Percentiles rank a stretch among this genome's conserved stretches.
phyloP scores from a whole-genome alignment of 176 grass and related monocot genomes.

The Themeda triandra region DNA sequence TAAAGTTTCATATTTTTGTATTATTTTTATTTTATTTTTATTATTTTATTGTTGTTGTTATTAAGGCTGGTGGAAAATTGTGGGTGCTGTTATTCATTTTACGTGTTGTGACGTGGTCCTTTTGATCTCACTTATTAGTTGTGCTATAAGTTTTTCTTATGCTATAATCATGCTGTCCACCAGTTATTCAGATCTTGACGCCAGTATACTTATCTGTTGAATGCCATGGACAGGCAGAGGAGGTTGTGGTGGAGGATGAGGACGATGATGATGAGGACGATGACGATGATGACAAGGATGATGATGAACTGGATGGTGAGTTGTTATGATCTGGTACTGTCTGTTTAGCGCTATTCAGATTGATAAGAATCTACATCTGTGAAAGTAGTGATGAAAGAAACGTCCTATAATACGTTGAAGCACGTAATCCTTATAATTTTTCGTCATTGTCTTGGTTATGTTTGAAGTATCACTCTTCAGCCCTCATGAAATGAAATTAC shows the following conservation, averaged over 20 bases:
- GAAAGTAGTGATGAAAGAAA: not conserved
- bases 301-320: constrained; percentile 51
- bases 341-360: not conserved
- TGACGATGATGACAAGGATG: constrained; percentile 59
- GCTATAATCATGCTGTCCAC: no score
- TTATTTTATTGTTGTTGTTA: not conserved
- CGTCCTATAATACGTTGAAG: not conserved
- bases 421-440: not conserved
- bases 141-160: no score
- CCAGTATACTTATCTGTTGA: not conserved
- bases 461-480: not conserved
- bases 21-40: not conserved
- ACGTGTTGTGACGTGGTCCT: not conserved
- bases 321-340: not conserved
- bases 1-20: not conserved
- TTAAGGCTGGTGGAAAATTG: not conserved
- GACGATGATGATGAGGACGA: constrained; percentile 55
- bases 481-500: not conserved
- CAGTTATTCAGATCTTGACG: not conserved
- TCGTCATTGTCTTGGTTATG: not conserved
- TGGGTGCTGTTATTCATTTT: not conserved
- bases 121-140: not conserved
- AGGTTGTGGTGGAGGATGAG: constrained; percentile 62
- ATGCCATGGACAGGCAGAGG: constrained; percentile 16
- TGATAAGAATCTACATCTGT: not conserved